These are phyloP conservation scores for Lagenaria siceraria DNA, from an alignment of 306 rosid species.

Conservation along the genomic window DNA sequence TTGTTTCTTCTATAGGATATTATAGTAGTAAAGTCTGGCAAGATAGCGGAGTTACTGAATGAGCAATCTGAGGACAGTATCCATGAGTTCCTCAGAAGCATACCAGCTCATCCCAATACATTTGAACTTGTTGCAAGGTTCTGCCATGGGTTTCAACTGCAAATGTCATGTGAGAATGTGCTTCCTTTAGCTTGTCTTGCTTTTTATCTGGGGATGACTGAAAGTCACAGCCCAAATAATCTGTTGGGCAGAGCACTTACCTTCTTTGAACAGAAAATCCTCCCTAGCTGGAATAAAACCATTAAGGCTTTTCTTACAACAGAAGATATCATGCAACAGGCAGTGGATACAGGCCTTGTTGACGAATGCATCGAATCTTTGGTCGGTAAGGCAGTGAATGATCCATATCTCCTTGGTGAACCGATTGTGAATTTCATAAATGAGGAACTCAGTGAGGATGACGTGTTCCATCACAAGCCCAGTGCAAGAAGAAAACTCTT, in stretches of 20 bases:
- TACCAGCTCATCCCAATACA: constrained; percentile 20
- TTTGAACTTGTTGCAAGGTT: constrained; percentile 33
- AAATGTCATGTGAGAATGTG: constrained; percentile 29
- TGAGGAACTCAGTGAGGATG: constrained; percentile 9
- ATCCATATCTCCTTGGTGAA: constrained; percentile 34
- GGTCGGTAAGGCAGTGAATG: constrained; percentile 14
- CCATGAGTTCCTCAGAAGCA: constrained; percentile 15
- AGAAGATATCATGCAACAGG: constrained; percentile 19
- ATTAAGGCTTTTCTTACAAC: constrained; percentile 28
- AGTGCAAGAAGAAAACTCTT: constrained; percentile 35
- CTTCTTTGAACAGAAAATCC: constrained; percentile 26
- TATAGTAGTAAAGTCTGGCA: constrained; percentile 33
- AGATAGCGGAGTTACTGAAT: constrained; percentile 16
- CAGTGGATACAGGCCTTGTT: constrained; percentile 26
- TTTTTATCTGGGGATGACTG: constrained; percentile 32
- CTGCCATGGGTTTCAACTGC: constrained; percentile 26
- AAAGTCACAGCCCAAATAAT: constrained; percentile 30
- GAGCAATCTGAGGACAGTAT: constrained; percentile 17
- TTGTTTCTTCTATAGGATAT: constrained; percentile 17
- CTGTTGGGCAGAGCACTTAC: constrained; percentile 14
- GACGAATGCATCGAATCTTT: constrained; percentile 31
- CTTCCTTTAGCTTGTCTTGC: constrained; percentile 32
- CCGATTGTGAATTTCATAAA: constrained; percentile 13
- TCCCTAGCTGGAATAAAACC: constrained; percentile 40
- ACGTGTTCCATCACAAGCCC: not conserved